Evolutionary conservation across 371 early-diverging fungal species (phyloP).

Genomic region (Zychaea mexicana): DNA sequence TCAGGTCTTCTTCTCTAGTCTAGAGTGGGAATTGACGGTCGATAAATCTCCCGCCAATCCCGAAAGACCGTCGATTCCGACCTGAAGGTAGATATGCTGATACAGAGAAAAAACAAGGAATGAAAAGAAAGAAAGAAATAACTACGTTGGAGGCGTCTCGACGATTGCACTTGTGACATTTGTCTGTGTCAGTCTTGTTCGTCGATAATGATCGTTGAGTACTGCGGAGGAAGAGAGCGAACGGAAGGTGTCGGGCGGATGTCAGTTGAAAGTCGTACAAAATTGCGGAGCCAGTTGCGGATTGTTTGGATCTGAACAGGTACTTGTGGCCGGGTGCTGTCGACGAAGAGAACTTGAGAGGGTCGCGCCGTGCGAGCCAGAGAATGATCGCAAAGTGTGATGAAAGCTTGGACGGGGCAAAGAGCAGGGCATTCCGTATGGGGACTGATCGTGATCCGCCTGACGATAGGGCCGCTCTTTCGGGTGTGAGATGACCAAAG

Average conservation of each 20-base stretch:
- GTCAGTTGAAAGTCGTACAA: background rate
- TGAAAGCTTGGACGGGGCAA: slow-evolving; percentile 7
- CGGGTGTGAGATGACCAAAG: slow-evolving; percentile 52
- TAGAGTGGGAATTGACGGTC: no score
- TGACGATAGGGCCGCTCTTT: slow-evolving; percentile 11
- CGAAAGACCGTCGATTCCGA: no score
- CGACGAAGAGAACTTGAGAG: background rate
- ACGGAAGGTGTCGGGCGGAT: background rate
- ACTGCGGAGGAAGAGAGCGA: no score
- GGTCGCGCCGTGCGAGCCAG: background rate
- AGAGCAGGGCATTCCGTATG: background rate
- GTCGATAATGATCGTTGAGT: no score
- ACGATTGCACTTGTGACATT: no score
- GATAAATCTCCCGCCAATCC: no score
- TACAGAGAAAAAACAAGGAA: no score
- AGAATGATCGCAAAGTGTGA: slow-evolving; percentile 2
- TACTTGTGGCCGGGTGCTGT: background rate
- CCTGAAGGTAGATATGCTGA: no score
- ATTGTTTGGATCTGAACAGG: background rate
- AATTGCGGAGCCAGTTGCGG: background rate
- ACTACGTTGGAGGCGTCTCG: no score
- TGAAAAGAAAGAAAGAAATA: no score
- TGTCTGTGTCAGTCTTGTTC: no score
- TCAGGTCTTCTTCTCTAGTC: no score
- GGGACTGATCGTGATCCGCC: background rate